Conservation (phyloP, 225 moss, liverwort and hornwort genomes). For the Physcomitrium patens region DNA sequence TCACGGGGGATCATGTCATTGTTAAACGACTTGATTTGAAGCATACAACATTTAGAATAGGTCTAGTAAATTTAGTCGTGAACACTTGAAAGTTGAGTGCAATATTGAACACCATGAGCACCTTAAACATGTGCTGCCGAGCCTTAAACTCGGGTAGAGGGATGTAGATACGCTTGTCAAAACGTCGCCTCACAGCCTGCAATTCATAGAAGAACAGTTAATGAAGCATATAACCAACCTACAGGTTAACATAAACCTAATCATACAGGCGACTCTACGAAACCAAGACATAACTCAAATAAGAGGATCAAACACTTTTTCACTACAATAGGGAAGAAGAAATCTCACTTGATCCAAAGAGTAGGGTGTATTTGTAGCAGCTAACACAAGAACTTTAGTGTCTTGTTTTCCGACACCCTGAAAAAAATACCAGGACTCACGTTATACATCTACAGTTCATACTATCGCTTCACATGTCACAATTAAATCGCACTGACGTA, state of each 20-base stretch:
- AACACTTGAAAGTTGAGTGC: conserved; percentile 5
- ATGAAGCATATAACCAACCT: conserved; percentile 7
- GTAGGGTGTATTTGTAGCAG: conserved; percentile 97
- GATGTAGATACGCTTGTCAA: conserved; percentile 98
- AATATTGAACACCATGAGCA: conserved; percentile 31
- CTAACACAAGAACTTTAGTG: conserved; percentile 91
- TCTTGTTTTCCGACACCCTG: conserved; percentile 97
- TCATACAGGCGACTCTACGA: neutral
- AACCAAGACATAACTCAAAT: neutral
- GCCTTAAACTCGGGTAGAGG: conserved; percentile 96
- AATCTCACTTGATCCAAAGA: conserved; percentile 84
- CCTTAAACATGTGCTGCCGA: conserved; percentile 99
- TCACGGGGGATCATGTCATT: no score
- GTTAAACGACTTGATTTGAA: no score
- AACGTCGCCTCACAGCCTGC: conserved; percentile 95
- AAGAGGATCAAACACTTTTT: neutral
- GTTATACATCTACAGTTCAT: conserved; percentile 6
- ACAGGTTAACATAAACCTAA: neutral
- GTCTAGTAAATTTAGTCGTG: neutral
- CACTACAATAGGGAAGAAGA: neutral
- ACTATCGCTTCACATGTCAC: neutral
- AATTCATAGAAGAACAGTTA: conserved; percentile 2
- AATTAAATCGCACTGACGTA: conserved; percentile 5
- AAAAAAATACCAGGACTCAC: conserved; percentile 13
- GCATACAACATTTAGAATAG: no score